phyloP scores from a whole-genome alignment of 257 asterid genomes.

The Penstemon eatonii region DNA sequence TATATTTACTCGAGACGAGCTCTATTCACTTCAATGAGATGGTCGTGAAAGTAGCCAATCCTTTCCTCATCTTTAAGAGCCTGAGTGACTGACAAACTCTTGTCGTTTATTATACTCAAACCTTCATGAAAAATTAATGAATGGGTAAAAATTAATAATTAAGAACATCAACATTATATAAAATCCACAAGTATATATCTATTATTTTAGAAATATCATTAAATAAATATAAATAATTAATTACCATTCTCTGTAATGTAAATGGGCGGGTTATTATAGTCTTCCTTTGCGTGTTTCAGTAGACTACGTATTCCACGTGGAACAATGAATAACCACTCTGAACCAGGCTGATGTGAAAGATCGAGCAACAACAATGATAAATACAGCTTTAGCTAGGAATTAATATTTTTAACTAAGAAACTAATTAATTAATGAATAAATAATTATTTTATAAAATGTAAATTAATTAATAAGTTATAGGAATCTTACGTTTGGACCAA shows the following conservation, averaged over 20 bases:
- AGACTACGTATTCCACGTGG: slow-evolving; percentile 35
- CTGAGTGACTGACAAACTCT: neutral
- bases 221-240: slow-evolving; percentile 5
- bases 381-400: too few species aligned
- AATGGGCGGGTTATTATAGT: slow-evolving; percentile 31
- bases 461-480: too few species aligned
- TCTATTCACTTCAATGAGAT: slow-evolving; percentile 1
- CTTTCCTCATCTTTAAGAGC: slow-evolving; percentile 7
- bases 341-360: slow-evolving; percentile 8
- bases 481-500: slow-evolving; percentile 17
- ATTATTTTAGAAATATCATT: too few species aligned
- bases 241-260: slow-evolving; percentile 45
- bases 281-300: slow-evolving; percentile 28
- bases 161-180: too few species aligned
- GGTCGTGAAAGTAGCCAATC: slow-evolving; percentile 8
- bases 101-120: neutral
- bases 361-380: too few species aligned
- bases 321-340: slow-evolving; percentile 23
- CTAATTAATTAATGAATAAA: too few species aligned
- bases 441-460: too few species aligned
- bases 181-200: too few species aligned
- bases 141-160: too few species aligned
- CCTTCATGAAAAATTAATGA: neutral
- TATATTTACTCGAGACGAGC: slow-evolving; percentile 21
- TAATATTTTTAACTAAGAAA: too few species aligned